Evolutionary conservation across 768 basidiomycete species (phyloP), one percentile per base, ranked within the genome.

Genomic region (Suillus hirtellus): DNA sequence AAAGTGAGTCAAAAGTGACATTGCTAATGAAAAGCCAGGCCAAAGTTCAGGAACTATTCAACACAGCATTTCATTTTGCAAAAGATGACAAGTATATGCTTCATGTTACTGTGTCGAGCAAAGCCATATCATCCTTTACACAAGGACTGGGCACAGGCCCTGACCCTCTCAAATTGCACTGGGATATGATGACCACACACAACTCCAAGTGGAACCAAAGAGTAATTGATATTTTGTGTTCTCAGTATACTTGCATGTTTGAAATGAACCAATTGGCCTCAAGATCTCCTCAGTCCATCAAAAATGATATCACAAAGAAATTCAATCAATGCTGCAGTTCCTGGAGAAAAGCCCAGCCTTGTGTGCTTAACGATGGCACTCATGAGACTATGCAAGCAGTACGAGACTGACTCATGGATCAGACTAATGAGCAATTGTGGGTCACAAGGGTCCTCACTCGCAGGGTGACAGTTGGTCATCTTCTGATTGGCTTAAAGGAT

Each of bases 51-150:
- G 47, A 49, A 2, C 24, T 49, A 27, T 49, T 49, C 15, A 0
- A 49, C 5, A 27, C 1, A 0, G 47, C 7, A 49, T 49, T 49
- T 7, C 2, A 49, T 49, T 27, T 49, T 3, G 7, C 3, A 2
- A 49, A 49, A 49, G 47, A 49, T 49, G 47, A 49, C 4, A 14
- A 49, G 47, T 49, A 14, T 49, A 49, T 49, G 47, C 47, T 49
- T 14, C 14, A 49, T 49, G 47, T 14, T 5, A 49, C 24, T 49
- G 47, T 3, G 2, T 49, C 7, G 24, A 0, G 24, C 1, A 7
- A 49, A 49, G 47, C 43, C 47, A 49, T 49, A 49, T 49, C 3
- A 8, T 49, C 12, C 2, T 49, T 49, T n/a, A 49, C 11, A 3
- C 4, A 9, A 0, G 14, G 47, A 49, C n/a, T n/a, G 3, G 24